Evolutionary conservation across 495 filamentous ascomycete genomes (phyloP), one percentile per base, ranked within the genome.

Genomic region (Achaetomiella virescens): DNA sequence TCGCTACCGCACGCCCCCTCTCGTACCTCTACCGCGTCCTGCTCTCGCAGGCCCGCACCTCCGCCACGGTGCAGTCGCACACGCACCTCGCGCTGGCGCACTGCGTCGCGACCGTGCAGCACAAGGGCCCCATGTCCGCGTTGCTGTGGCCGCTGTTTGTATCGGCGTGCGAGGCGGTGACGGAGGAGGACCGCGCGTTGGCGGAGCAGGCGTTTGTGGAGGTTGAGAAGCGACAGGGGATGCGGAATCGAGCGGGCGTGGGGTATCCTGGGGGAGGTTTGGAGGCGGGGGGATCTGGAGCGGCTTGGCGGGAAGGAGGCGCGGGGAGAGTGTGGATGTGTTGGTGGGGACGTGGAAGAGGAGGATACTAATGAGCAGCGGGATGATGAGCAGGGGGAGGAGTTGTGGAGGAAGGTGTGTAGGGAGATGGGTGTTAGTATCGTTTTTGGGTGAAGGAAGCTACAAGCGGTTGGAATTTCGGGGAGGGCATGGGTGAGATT

Each of bases 71-170:
- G 14, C 81, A 84, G 56, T 69, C 66, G 29, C 79, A 83, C 44
- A 62, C 74, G 0, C 75, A 74, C 54, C 60, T 72, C 6, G 69
- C 78, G 1, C 69, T 85, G 18, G 52, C 64, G 45, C 78, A 82
- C 33, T 84, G 81, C 61, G 72, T 73, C 0, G 68, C 72, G 12
- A 81, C 81, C 0, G 77, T 81, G 6, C 64, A 69, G 12, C 68
- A 77, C 35, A 63, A 70, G 17, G 82, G 81, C 0, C 81, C 81
- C 1, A 82, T 84, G 80, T 70, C 77, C 0, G 81, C 81, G 6
- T 62, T 84, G 29, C 65, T 84, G 0, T 85, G 82, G 82, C 82
- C 82, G 14, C 68, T 85, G 9, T 85, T 84, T 56, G 80, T 78
- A 15, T 77, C 78, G 2, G 72, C 78, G 1, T 83, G 80, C 60